phyloP scores from a whole-genome alignment of 768 basidiomycete species.

The Dacryopinax primogenitus region DNA sequence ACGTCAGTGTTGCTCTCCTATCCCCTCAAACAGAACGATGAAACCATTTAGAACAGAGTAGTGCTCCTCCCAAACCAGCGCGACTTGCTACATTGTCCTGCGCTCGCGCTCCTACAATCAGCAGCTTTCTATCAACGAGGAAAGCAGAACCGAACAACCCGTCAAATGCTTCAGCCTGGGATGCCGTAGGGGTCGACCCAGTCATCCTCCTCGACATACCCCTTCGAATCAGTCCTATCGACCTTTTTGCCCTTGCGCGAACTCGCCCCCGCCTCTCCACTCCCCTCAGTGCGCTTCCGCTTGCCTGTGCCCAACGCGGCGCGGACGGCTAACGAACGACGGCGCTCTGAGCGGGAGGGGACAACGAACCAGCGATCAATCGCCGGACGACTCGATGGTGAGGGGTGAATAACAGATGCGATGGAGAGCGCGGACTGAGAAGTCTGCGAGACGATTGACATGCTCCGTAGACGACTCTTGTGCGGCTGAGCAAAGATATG shows the following conservation, averaged over 20 bases:
- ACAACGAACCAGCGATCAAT: constrained; percentile 13
- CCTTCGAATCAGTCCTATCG: neutral
- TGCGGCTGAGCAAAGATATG: neutral
- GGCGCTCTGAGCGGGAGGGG: neutral
- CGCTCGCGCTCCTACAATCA: no score
- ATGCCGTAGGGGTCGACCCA: constrained; percentile 16
- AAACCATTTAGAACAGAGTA: no score
- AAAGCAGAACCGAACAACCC: neutral
- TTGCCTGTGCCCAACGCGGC: constrained; percentile 10
- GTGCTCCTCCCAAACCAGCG: no score
- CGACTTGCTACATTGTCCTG: no score
- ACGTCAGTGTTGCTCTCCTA: no score
- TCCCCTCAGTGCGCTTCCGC: constrained; percentile 1
- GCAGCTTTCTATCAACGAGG: neutral
- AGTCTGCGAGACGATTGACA: constrained; percentile 7
- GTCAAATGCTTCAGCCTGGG: neutral
- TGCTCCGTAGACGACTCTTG: neutral
- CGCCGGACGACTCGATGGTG: constrained; percentile 9
- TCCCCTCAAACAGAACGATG: no score
- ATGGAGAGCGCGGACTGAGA: constrained; percentile 11
- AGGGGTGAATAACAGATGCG: constrained; percentile 12
- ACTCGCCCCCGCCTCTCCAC: neutral
- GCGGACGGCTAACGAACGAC: constrained; percentile 1
- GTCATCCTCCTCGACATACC: constrained; percentile 15
- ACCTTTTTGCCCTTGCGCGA: neutral